phyloP scores from a whole-genome alignment of 352 stramenopile genomes.

The Phytophthora parvispora region DNA sequence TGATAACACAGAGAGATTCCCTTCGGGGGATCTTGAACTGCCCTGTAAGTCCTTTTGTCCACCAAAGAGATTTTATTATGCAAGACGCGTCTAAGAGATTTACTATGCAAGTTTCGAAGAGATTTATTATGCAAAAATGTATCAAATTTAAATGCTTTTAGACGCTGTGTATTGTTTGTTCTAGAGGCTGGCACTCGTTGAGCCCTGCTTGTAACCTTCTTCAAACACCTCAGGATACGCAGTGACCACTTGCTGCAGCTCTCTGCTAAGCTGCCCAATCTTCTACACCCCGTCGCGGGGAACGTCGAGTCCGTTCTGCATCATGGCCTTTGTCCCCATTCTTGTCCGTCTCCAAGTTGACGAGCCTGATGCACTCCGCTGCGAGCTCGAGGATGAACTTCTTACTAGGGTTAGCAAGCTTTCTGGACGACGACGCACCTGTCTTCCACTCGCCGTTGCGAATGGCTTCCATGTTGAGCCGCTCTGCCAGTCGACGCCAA shows the following conservation, averaged over 20 bases:
- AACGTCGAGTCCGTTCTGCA: conserved; percentile 13
- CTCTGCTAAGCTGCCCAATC: conserved; percentile 1
- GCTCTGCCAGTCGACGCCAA: not conserved
- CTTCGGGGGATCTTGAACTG: not conserved
- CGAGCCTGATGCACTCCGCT: conserved; percentile 10
- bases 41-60: not conserved
- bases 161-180: not conserved
- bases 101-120: not conserved
- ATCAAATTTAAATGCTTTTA: not conserved
- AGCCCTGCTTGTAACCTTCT: conserved; percentile 1
- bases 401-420: conserved; percentile 9
- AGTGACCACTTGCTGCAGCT: not conserved
- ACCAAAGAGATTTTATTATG: not conserved
- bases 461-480: conserved; percentile 12
- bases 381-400: conserved; percentile 14
- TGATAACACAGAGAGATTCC: not conserved
- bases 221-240: conserved; percentile 3
- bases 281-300: conserved; percentile 4
- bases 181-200: not conserved
- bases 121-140: not conserved
- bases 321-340: conserved; percentile 12
- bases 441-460: conserved; percentile 13
- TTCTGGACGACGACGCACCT: not conserved
- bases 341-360: conserved; percentile 9
- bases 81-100: not conserved